phyloP scores from a whole-genome alignment of 2,329 filamentous ascomycete species.

The Basipetospora chlamydospora region DNA sequence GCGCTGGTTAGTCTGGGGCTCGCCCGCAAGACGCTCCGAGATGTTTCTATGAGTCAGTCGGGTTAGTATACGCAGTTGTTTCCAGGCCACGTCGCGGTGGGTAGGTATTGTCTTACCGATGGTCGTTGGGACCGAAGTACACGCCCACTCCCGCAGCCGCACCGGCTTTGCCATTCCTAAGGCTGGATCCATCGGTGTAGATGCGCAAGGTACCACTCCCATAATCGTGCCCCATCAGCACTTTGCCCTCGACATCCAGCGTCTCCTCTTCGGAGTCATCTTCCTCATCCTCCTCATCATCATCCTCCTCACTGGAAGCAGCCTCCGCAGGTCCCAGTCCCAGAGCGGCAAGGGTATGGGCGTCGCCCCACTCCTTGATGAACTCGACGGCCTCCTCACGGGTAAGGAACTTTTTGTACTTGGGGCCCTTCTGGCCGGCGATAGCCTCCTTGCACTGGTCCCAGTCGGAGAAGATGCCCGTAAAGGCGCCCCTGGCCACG shows the following conservation, averaged over 20 bases:
- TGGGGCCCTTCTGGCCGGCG: conserved; percentile 53
- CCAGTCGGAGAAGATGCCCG: conserved; percentile 53
- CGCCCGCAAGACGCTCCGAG: conserved; percentile 60
- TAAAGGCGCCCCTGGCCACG: conserved; percentile 41
- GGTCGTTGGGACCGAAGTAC: conserved; percentile 43
- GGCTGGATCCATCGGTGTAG: conserved; percentile 50
- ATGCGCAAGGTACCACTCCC: too few species aligned
- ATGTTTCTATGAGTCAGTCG: conserved; percentile 39
- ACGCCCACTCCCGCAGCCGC: conserved; percentile 48
- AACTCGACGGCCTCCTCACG: conserved; percentile 64
- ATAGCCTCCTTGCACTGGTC: conserved; percentile 58
- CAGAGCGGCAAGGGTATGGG: conserved; percentile 25
- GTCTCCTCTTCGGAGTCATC: conserved; percentile 12
- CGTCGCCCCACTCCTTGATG: conserved; percentile 38
- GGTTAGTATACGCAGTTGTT: conserved; percentile 8
- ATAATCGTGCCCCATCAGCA: too few species aligned
- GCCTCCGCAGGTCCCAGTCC: conserved; percentile 17
- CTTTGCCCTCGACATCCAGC: conserved; percentile 22
- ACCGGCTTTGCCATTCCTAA: conserved; percentile 40
- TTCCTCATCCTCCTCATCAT: conserved; percentile 12
- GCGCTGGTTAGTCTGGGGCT: conserved; percentile 80
- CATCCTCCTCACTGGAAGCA: conserved; percentile 7
- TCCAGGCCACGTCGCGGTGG: too few species aligned
- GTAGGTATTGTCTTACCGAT: too few species aligned
- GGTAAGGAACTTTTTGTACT: conserved; percentile 55